These are phyloP conservation scores for Clarireedia homoeocarpa DNA, from an alignment of 2,329 filamentous ascomycete species.

Conservation along the genomic window DNA sequence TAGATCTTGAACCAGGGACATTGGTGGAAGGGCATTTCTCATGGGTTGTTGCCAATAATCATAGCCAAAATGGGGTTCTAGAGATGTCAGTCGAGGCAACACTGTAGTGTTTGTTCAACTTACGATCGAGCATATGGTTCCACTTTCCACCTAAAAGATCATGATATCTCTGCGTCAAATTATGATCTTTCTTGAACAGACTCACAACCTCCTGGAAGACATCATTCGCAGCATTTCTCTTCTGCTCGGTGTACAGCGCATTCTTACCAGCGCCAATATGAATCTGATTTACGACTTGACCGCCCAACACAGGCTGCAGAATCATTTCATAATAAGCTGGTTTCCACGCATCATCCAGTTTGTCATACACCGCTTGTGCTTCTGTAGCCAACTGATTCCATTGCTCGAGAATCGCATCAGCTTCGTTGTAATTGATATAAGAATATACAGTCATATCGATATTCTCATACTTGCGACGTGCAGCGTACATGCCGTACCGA, in stretches of 20 bases:
- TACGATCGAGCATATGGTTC: constrained; percentile 52
- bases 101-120: constrained; percentile 12
- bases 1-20: constrained; percentile 50
- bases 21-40: constrained; percentile 56
- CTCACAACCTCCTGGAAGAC: constrained; percentile 44
- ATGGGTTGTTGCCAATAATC: constrained; percentile 59
- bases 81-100: too few species aligned
- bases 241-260: constrained; percentile 46
- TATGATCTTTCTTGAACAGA: constrained; percentile 48
- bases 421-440: constrained; percentile 57
- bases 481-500: constrained; percentile 49
- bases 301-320: constrained; percentile 51
- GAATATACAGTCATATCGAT: constrained; percentile 51
- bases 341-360: constrained; percentile 40
- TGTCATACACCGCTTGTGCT: constrained; percentile 49
- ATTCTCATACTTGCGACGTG: constrained; percentile 54
- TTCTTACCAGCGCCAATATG: constrained; percentile 44
- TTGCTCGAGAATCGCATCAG: constrained; percentile 46
- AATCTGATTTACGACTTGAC: constrained; percentile 47
- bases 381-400: constrained; percentile 46
- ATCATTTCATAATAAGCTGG: constrained; percentile 57
- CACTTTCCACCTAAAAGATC: constrained; percentile 52
- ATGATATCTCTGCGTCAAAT: constrained; percentile 50
- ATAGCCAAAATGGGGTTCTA: constrained; percentile 46
- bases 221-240: constrained; percentile 48